These are phyloP conservation scores for Xylaria sp. DNA, from an alignment of 2,329 filamentous ascomycete species.

Conservation along the genomic window DNA sequence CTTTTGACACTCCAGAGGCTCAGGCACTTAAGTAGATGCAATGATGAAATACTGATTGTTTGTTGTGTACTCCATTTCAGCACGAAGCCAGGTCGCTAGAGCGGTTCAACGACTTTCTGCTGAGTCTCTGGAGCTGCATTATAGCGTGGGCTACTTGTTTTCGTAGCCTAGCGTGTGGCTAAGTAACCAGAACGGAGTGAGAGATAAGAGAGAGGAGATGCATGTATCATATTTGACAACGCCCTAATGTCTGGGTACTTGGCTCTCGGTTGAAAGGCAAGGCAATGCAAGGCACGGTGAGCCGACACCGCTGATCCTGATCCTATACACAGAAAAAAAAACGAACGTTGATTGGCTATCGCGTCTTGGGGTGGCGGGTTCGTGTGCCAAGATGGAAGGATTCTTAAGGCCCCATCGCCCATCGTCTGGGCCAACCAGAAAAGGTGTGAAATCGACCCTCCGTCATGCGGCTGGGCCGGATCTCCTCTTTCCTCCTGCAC, in stretches of 20 bases:
- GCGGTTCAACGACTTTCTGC: too few species aligned
- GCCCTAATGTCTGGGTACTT: background rate
- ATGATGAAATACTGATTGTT: too few species aligned
- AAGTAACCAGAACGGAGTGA: background rate
- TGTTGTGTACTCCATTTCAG: too few species aligned
- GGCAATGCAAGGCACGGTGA: background rate
- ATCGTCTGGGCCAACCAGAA: conserved; percentile 3
- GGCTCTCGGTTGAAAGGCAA: conserved; percentile 1
- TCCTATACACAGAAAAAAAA: background rate
- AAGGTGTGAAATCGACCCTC: conserved; percentile 12
- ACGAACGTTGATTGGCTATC: conserved; percentile 4
- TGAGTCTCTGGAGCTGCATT: too few species aligned
- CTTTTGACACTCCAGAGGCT: background rate
- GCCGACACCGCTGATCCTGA: conserved; percentile 16
- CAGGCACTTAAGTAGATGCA: too few species aligned
- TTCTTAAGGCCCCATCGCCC: background rate
- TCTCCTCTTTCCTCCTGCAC: conserved; percentile 2
- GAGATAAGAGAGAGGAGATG: background rate
- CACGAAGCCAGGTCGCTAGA: too few species aligned
- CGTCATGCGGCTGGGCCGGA: conserved; percentile 15
- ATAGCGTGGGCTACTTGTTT: too few species aligned
- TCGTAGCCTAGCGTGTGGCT: background rate
- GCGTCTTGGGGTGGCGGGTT: background rate
- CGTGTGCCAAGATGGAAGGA: background rate
- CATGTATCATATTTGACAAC: background rate